Evolutionary conservation across 106 monocot genomes (phyloP).

Genomic region (Platanthera zijinensis): DNA sequence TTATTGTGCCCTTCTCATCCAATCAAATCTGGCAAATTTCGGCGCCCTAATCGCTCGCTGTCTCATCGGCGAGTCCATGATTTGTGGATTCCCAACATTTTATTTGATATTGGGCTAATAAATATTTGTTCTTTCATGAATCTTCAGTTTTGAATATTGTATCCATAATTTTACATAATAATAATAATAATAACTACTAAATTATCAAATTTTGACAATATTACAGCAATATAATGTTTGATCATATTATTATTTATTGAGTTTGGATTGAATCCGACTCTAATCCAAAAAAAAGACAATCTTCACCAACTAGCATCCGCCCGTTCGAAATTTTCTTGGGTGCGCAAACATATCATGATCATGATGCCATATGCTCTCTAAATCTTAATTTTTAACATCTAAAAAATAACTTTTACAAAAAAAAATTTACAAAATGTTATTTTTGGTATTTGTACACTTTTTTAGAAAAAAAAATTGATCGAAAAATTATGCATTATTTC

Average conservation of each 20-base stretch:
- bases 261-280: not conserved
- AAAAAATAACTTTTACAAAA: no score
- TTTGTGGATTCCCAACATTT: no score
- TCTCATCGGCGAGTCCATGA: no score
- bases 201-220: not conserved
- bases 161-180: not conserved
- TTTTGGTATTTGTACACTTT: no score
- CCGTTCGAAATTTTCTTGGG: not conserved
- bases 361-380: not conserved
- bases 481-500: no score
- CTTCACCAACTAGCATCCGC: not conserved
- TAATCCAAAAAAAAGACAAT: not conserved
- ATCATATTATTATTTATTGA: not conserved
- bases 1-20: no score
- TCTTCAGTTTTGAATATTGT: not conserved
- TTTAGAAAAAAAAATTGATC: no score
- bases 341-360: not conserved
- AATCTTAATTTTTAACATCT: not conserved
- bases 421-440: no score
- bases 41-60: no score
- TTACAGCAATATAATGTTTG: not conserved
- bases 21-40: no score
- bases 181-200: not conserved
- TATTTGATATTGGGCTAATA: no score
- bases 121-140: not conserved